Conservation (phyloP, 495 filamentous ascomycete genomes). For the Sphaerosporella brunnea region DNA sequence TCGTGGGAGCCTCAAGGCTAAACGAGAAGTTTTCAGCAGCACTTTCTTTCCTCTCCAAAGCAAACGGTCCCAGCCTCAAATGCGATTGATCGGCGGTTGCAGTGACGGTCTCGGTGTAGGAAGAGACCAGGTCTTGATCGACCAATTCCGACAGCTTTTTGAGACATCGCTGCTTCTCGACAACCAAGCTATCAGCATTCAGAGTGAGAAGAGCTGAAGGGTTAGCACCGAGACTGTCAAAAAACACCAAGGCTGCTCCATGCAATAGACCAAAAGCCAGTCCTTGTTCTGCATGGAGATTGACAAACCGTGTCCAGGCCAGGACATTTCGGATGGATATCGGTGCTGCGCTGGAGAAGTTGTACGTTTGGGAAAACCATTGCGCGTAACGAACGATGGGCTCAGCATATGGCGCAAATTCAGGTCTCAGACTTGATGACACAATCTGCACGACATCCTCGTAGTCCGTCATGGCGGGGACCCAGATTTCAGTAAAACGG, state of each 20-base stretch:
- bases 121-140: conserved; percentile 37
- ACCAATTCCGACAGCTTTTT: conserved; percentile 51
- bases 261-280: conserved; percentile 47
- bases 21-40: conserved; percentile 42
- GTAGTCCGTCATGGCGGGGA: conserved; percentile 59
- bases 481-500: conserved; percentile 98
- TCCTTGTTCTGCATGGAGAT: conserved; percentile 38
- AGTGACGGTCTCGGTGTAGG: conserved; percentile 36
- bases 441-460: conserved; percentile 83
- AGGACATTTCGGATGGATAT: conserved; percentile 83
- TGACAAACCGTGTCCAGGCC: conserved; percentile 87
- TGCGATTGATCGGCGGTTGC: conserved; percentile 33
- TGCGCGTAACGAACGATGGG: conserved; percentile 71
- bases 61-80: conserved; percentile 56
- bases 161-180: conserved; percentile 54
- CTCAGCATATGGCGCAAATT: conserved; percentile 34
- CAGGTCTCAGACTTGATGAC: conserved; percentile 43
- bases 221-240: conserved; percentile 87
- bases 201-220: conserved; percentile 67
- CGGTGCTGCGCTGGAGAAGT: conserved; percentile 30
- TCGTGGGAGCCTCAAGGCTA: conserved; percentile 74
- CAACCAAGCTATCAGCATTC: conserved; percentile 31
- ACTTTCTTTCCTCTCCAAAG: conserved; percentile 35
- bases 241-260: conserved; percentile 86
- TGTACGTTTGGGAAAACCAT: conserved; percentile 71